These are phyloP conservation scores for Exutisphaerella laricina DNA, from an alignment of 2,329 filamentous ascomycete genomes.

Conservation along the genomic window DNA sequence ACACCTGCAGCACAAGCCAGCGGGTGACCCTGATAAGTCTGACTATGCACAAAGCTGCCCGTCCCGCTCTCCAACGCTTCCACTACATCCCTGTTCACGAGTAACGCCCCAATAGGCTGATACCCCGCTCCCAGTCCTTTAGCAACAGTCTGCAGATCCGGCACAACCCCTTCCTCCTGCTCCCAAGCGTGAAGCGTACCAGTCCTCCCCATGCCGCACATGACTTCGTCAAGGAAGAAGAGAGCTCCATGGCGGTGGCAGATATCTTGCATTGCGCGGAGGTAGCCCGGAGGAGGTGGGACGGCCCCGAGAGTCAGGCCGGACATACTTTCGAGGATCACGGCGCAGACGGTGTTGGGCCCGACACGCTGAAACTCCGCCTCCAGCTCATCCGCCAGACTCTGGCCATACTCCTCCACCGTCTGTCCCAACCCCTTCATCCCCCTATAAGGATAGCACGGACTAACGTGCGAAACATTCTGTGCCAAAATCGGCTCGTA, in stretches of 20 bases:
- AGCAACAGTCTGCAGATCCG: slow-evolving; percentile 59
- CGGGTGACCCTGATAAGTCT: slow-evolving; percentile 55
- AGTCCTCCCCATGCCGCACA: slow-evolving; percentile 28
- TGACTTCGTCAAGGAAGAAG: slow-evolving; percentile 50
- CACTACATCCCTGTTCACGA: slow-evolving; percentile 43
- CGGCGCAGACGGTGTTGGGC: slow-evolving; percentile 44
- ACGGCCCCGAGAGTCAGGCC: slow-evolving; percentile 41
- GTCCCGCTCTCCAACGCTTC: slow-evolving; percentile 36
- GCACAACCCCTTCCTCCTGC: slow-evolving; percentile 39
- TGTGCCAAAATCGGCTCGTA: slow-evolving; percentile 32
- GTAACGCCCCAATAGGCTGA: slow-evolving; percentile 53
- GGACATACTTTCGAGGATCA: slow-evolving; percentile 49
- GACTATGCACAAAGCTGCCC: slow-evolving; percentile 50
- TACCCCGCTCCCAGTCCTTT: slow-evolving; percentile 62
- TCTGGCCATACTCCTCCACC: slow-evolving; percentile 38
- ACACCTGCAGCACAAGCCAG: slow-evolving; percentile 56
- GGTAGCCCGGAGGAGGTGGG: slow-evolving; percentile 49
- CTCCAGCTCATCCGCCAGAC: slow-evolving; percentile 44
- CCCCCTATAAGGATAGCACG: slow-evolving; percentile 36
- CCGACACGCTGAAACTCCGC: slow-evolving; percentile 45
- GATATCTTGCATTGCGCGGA: slow-evolving; percentile 48
- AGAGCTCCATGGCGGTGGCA: slow-evolving; percentile 53
- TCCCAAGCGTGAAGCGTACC: slow-evolving; percentile 32
- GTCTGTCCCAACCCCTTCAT: slow-evolving; percentile 33
- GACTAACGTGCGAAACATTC: slow-evolving; percentile 27